Evolutionary conservation across 345 rosid species (phyloP), one percentile per base, ranked within the genome.

Genomic region (Syzygium oleosum): DNA sequence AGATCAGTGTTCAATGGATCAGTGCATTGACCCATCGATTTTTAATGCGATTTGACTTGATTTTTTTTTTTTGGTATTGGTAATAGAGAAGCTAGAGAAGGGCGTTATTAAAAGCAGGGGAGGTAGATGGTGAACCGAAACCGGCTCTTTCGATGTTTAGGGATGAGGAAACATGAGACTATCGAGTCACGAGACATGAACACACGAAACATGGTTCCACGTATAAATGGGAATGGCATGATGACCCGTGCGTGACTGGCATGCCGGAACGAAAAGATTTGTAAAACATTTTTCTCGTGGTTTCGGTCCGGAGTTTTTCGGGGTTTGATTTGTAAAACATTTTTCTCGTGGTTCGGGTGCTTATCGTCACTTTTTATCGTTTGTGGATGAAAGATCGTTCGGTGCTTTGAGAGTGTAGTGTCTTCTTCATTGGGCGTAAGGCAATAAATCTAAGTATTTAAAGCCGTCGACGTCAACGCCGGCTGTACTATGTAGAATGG

Each of bases 1-100:
- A 51, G 85, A 85, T 86, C 90, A 56, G 88, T 83, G 92, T 92
- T 90, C 93, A 92, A 90, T 91, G 93, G 89, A 93, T 91, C 87
- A 87, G 90, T 56, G 88, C 86, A 49, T 78, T 52, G n/a, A 73
- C 8, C 83, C 83, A 19, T 8, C 49, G 83, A 21, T 38, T 73
- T 34, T 38, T 38, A 21, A 38, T 17, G 49, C 19, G 2, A 73
- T 73, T 19, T 9, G 38, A 68, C 46, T 38, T 5, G 46, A 4
- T 38, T 38, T 38, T 68, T 34, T 73, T 73, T 2, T 73, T 2
- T n/a, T n/a, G n/a, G 83, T 9, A 19, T 73, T 38, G 83, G 49
- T 38, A 22, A 38, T 19, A 41, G 14, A 5, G 83, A 68, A 68
- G 46, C 6, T 9, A 43, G 5, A 9, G 23, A 0, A 65, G 22